Conservation (phyloP, 2,329 filamentous ascomycete species). For the Cadophora malorum region DNA sequence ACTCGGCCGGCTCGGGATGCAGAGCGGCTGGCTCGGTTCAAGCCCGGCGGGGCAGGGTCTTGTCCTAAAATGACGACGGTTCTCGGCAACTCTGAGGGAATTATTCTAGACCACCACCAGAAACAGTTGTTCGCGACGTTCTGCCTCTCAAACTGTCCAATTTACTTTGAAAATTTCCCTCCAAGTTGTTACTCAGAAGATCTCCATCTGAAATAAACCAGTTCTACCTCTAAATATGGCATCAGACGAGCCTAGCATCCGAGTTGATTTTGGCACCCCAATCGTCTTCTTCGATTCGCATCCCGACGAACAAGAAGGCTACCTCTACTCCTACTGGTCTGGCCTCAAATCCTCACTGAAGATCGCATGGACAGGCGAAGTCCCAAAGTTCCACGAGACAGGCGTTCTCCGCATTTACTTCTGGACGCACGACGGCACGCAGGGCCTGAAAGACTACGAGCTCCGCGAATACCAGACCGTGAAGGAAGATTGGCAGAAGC, state of each 20-base stretch:
- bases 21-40: not conserved
- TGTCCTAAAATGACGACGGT: constrained; percentile 8
- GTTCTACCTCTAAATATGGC: not conserved
- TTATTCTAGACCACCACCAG: constrained; percentile 1
- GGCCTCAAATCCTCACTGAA: constrained; percentile 34
- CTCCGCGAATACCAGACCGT: constrained; percentile 38
- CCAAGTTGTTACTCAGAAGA: not conserved
- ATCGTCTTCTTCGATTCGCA: constrained; percentile 42
- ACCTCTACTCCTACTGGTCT: constrained; percentile 38
- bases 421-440: constrained; percentile 37
- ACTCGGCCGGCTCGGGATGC: not conserved
- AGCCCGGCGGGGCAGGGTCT: not conserved
- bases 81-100: constrained; percentile 5
- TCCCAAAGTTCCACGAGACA: constrained; percentile 35
- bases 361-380: constrained; percentile 40
- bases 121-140: not conserved
- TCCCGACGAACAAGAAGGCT: constrained; percentile 40
- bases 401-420: constrained; percentile 40
- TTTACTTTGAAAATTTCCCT: not conserved
- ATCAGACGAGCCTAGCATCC: constrained; percentile 19
- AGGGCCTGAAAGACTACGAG: constrained; percentile 40
- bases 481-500: constrained; percentile 35
- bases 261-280: constrained; percentile 33
- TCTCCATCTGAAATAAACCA: not conserved
- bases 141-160: not conserved